A percentile compares a stretch with the other conserved stretches of the same genome.
These are phyloP conservation scores for Hemileccinum rubropunctum DNA, from an alignment of 768 basidiomycete genomes.

Conservation along the genomic window DNA sequence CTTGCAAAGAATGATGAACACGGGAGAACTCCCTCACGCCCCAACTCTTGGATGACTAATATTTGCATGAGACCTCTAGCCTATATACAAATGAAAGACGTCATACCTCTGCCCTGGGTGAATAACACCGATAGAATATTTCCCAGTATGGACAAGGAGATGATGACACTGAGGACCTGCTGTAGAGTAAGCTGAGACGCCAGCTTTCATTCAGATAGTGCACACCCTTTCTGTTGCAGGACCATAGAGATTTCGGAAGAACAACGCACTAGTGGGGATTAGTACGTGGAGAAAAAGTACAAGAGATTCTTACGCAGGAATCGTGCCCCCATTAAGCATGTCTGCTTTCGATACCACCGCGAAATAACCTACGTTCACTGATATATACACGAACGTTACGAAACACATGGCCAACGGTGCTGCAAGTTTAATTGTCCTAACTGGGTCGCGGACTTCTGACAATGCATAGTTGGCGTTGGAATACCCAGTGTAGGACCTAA, in stretches of 20 bases:
- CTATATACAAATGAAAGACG: conserved; percentile 4
- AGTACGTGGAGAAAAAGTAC: neutral
- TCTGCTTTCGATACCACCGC: conserved; percentile 69
- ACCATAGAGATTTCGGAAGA: conserved; percentile 74
- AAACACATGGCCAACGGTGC: conserved; percentile 62
- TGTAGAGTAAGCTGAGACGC: conserved; percentile 1
- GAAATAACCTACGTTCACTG: conserved; percentile 72
- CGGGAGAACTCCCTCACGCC: conserved; percentile 68
- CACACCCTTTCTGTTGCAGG: conserved; percentile 54
- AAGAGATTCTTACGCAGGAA: conserved; percentile 55
- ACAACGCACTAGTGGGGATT: conserved; percentile 48
- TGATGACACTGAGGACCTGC: conserved; percentile 58
- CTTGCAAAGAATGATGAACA: conserved; percentile 65
- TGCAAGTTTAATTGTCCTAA: conserved; percentile 67
- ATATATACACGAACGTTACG: conserved; percentile 59
- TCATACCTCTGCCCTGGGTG: conserved; percentile 58
- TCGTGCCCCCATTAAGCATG: conserved; percentile 57
- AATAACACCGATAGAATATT: conserved; percentile 65
- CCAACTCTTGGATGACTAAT: conserved; percentile 69
- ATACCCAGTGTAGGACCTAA: conserved; percentile 71
- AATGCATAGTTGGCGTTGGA: conserved; percentile 73
- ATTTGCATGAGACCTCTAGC: conserved; percentile 5
- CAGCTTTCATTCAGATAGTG: neutral
- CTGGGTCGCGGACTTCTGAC: conserved; percentile 67
- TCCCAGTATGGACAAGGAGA: conserved; percentile 63